Conservation (phyloP, 257 asterid genomes). For the Capsicum rhomboideum region DNA sequence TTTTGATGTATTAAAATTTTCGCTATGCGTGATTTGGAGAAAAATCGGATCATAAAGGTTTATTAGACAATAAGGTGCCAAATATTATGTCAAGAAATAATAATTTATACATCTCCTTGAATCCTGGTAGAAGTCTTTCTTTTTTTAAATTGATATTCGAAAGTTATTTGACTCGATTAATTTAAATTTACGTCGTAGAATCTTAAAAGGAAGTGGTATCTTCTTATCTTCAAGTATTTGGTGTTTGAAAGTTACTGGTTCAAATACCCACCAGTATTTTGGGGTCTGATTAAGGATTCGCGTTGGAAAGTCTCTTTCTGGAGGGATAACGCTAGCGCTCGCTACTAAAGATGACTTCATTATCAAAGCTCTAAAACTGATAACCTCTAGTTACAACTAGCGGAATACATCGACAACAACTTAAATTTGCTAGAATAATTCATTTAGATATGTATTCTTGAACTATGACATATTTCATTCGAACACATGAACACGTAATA, state of each 20-base stretch:
- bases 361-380: background rate
- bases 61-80: too few relatives aligned
- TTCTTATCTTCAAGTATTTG: too few relatives aligned
- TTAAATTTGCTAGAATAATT: background rate
- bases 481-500: background rate
- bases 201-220: background rate
- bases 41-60: too few relatives aligned
- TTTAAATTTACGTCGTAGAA: background rate
- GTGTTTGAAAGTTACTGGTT: too few relatives aligned
- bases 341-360: fast-evolving
- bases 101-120: too few relatives aligned
- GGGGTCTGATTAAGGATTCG: too few relatives aligned
- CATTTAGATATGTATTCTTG: background rate
- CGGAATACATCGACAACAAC: background rate
- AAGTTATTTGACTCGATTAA: background rate
- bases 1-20: too few relatives aligned
- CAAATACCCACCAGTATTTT: too few relatives aligned
- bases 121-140: background rate
- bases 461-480: background rate
- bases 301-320: too few relatives aligned
- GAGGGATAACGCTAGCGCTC: background rate
- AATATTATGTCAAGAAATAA: too few relatives aligned
- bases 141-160: too few relatives aligned
- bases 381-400: background rate
- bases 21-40: too few relatives aligned